Evolutionary conservation across 345 rosid genomes (phyloP), one percentile per base, ranked within the genome.

Genomic region (Heritiera littoralis): DNA sequence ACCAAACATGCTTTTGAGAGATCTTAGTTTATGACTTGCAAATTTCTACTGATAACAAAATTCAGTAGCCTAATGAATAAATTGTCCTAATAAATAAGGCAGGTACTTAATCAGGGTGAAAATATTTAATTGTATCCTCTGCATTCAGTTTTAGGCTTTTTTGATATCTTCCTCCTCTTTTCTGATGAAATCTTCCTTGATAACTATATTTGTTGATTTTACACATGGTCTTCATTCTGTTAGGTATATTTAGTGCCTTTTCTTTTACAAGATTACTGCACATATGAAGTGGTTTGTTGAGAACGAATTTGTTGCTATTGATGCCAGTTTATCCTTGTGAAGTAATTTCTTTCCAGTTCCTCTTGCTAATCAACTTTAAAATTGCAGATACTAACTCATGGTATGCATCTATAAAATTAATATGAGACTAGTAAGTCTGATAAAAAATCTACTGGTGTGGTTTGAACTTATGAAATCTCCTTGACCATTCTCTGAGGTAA

Each of bases 401-500:
- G 38, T 17, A 18, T 32, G 63, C 56, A 72, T 55, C 40, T 30
- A 0, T 41, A 67, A 66, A 67, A 67, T 67, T 70, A 20, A 23
- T 70, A 46, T 0, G 72, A 45, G 49, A 72, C 7, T 72, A 35
- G 43, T 6, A 7, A 30, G 20, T 72, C 46, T 9, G 35, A 17
- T 38, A 54, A 72, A 10, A 35, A 17, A 52, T 32, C 43, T 60
- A n/a, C 38, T 6, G 40, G 52, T 60, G 6, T 72, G 41, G 52
- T 63, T 61, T 75, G 71, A 41, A 66, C 2, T 67, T 66, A 17
- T 14, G 69, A 15, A 76, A 30, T 49, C 18, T 76, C 30, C 17
- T 30, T 30, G 46, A 61, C 30, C 20, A 54, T 63, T 61, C 48
- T 61, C 28, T 43, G 45, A 28, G 66, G 65, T 46, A 58, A 46